Base-by-base conservation (phyloP, 441 rosid genomes). In the Geranium incanum region DNA sequence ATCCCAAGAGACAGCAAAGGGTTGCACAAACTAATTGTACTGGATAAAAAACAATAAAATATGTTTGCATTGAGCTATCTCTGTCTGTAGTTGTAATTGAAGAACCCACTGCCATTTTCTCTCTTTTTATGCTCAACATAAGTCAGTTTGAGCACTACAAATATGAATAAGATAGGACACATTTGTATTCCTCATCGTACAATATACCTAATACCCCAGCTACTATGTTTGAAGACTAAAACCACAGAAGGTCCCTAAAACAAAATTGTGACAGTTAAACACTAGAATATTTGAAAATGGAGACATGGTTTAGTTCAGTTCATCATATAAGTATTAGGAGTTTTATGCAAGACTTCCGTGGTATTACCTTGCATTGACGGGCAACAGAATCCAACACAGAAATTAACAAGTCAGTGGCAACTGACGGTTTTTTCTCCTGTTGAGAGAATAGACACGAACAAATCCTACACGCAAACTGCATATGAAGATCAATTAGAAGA, bases 401-500 rank as follows among this genome's bases (percentile, higher is more conserved):
- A 70, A 70, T 73, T 9, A 89, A 70, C 45, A 88, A 66, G 73
- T 85, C 84, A 76, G 80, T 70, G 52, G 74, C 52, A 69, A 81
- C 66, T 0, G 82, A 79, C 72, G 78, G 74, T 65, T 69, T 74
- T 28, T 67, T 75, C 45, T 81, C 90, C 71, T 81, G 78, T 19
- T 71, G 68, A 39, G 78, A 80, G 63, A 88, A 82, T 69, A 90
- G 74, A 68, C 83, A 77, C 69, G 91, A 88, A 81, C 90, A 86
- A 66, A 88, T 68, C 81, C 83, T 79, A 67, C 84, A 83, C 68
- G 88, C 85, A 84, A 92, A 89, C 98, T 95, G 86, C 76, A 81
- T 68, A 79, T n/a, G 16, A 67, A 63, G 64, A 73, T 57, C 16
- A 6, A 36, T 83, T 55, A 81, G 75, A 71, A 23, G 66, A 70